These are phyloP conservation scores for Pleurotus platypus DNA, from an alignment of 768 basidiomycete species.

Conservation along the genomic window DNA sequence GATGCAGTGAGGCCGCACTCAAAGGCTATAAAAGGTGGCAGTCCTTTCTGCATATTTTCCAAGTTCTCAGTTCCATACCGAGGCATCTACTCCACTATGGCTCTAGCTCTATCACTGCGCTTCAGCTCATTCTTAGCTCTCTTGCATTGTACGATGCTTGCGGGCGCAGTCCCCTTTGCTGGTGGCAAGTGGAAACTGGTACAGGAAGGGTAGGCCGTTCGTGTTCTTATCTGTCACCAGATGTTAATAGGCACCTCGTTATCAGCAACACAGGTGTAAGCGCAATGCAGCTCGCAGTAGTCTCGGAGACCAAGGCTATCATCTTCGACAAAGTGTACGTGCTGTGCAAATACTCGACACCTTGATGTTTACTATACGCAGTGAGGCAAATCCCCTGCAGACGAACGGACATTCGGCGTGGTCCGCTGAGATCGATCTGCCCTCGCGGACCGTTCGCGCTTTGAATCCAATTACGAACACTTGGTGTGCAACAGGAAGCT, in stretches of 20 bases:
- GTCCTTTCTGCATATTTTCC: too few relatives aligned
- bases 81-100: neutral
- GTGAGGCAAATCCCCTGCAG: constrained; percentile 33
- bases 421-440: constrained; percentile 39
- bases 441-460: constrained; percentile 32
- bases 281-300: constrained; percentile 19
- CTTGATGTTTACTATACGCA: neutral
- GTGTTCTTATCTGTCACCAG: neutral
- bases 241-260: neutral
- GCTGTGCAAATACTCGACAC: neutral
- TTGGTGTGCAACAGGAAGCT: constrained; percentile 39
- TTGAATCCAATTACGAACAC: constrained; percentile 30
- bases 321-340: constrained; percentile 20
- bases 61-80: too few relatives aligned
- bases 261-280: constrained; percentile 18
- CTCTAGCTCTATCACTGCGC: neutral
- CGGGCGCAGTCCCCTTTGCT: neutral
- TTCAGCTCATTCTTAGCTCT: neutral
- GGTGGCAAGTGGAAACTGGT: constrained; percentile 9
- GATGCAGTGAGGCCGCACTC: too few relatives aligned
- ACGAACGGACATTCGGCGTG: constrained; percentile 41
- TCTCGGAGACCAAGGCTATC: constrained; percentile 18
- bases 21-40: too few relatives aligned
- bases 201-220: constrained; percentile 11
- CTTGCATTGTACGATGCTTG: neutral